Evolutionary conservation across 345 rosid genomes (phyloP), one percentile per base, ranked within the genome.

Genomic region (Salix dunnii): DNA sequence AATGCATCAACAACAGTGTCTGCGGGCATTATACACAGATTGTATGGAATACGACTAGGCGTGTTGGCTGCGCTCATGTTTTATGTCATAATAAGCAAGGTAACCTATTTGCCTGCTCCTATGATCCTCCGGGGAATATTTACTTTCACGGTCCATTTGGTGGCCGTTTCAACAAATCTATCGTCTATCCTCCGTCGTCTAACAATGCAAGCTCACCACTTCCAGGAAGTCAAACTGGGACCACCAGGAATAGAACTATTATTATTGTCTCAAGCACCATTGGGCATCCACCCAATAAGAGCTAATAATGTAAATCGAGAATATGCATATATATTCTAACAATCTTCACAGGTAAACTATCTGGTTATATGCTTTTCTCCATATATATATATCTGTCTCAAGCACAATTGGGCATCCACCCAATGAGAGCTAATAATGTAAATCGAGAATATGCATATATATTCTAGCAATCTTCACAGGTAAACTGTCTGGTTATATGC

Each of bases 11-110:
- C 40, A 67, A 12, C 14, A 64, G 1, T 38, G 70, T 82, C 69
- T 90, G 92, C 48, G 91, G 92, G 8, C 94, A 89, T 70, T 90
- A 82, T 48, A 90, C 92, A 4, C 94, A 90, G 83, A 68, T 90
- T 53, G 82, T 90, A 31, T 90, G 91, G 92, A 81, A 81, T 12
- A 62, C 80, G 13, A 70, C 80, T 0, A 65, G 71, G 42, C 36
- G 51, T 13, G 10, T 90, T 6, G 92, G 94, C 3, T 90, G 91
- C 38, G 86, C 79, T 12, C 70, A 78, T 6, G 81, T 73, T 11
- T 23, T 68, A 12, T 88, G 91, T 62, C 10, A 28, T 12, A 16
- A 28, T 8, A 12, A 25, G 1, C 66, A 77, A 62, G 91, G 88
- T 0, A 86, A 82, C 67, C 1, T 86, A 1, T 86, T 78, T 21